A percentile compares a stretch with the other conserved stretches of the same genome.
These are phyloP conservation scores for Zymoseptoria pseudotritici DNA, from an alignment of 2,329 filamentous ascomycete genomes.

Conservation along the genomic window DNA sequence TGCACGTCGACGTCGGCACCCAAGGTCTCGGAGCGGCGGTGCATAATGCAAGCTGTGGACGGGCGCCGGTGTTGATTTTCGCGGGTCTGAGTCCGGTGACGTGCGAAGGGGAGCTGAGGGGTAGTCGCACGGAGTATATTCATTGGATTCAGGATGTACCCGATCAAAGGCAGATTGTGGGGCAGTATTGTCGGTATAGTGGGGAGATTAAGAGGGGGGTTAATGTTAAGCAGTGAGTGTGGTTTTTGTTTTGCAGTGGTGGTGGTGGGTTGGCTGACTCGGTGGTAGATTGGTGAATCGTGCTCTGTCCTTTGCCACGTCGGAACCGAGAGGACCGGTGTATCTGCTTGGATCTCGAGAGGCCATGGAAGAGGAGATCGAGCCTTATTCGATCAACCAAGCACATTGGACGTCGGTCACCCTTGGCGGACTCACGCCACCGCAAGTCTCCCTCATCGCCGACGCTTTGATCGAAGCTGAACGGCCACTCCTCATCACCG, in stretches of 20 bases:
- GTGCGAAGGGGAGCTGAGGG: constrained; percentile 67
- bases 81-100: constrained; percentile 72
- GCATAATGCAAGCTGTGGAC: constrained; percentile 69
- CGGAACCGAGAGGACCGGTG: constrained; percentile 69
- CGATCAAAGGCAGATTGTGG: constrained; percentile 71
- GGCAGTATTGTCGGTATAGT: constrained; percentile 77
- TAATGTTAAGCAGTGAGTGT: constrained; percentile 65
- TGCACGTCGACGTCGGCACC: constrained; percentile 76
- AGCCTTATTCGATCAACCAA: constrained; percentile 62
- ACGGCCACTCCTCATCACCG: constrained; percentile 62
- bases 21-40: constrained; percentile 71
- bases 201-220: constrained; percentile 76
- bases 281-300: constrained; percentile 60
- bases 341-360: constrained; percentile 74
- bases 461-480: constrained; percentile 57
- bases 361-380: constrained; percentile 77
- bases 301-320: constrained; percentile 72
- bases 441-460: constrained; percentile 53
- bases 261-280: no score
- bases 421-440: constrained; percentile 53
- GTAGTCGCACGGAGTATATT: constrained; percentile 74
- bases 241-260: no score
- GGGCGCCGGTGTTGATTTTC: constrained; percentile 69
- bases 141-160: constrained; percentile 83
- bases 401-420: constrained; percentile 63